Conservation (phyloP, 192 early-diverging fungal genomes). For the Phycomyces blakesleeanus region DNA sequence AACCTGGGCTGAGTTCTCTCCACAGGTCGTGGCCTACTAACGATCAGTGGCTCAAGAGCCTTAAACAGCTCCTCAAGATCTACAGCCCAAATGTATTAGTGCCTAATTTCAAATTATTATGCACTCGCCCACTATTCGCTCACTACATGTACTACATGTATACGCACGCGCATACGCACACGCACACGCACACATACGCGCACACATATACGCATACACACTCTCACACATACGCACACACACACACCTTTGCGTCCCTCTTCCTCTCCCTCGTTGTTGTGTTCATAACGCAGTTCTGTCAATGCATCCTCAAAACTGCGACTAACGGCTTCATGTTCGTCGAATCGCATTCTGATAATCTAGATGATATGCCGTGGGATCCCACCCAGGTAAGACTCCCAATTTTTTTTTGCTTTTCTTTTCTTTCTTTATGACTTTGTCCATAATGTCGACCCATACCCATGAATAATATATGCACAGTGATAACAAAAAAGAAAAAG, state of each 20-base stretch:
- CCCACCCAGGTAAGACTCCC: too few relatives aligned
- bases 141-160: too few relatives aligned
- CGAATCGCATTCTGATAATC: constrained; percentile 26
- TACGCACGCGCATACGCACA: too few relatives aligned
- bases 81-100: background rate
- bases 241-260: constrained; percentile 2
- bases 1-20: constrained; percentile 14
- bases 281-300: constrained; percentile 17
- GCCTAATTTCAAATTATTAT: too few relatives aligned
- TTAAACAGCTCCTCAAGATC: background rate
- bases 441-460: background rate
- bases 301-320: constrained; percentile 27
- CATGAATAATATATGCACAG: too few relatives aligned
- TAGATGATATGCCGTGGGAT: background rate
- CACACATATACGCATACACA: too few relatives aligned
- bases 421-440: too few relatives aligned
- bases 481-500: background rate
- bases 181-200: too few relatives aligned
- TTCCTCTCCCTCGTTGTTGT: constrained; percentile 6
- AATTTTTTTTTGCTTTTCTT: too few relatives aligned
- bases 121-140: too few relatives aligned
- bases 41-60: background rate
- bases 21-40: background rate
- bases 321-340: constrained; percentile 20
- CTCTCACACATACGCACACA: background rate